Conservation (phyloP, 2,329 filamentous ascomycete genomes). For the Macrophomina phaseolina region DNA sequence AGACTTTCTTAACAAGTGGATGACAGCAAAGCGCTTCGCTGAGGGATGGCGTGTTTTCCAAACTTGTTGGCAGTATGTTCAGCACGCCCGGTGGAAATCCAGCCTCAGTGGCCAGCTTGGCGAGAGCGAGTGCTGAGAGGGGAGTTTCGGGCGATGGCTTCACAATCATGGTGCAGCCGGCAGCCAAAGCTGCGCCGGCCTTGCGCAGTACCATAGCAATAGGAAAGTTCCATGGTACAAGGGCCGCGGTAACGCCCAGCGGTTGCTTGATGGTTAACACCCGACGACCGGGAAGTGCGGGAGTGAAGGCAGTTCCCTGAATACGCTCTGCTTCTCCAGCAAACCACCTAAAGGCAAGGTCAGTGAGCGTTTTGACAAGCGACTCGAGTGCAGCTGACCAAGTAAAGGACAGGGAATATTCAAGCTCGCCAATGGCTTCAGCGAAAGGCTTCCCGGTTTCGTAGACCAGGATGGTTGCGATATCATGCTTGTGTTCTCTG, state of each 20-base stretch:
- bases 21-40: slow-evolving; percentile 63
- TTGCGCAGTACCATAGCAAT: slow-evolving; percentile 72
- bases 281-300: slow-evolving; percentile 66
- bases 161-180: slow-evolving; percentile 74
- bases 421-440: slow-evolving; percentile 59
- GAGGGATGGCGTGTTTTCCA: slow-evolving; percentile 60
- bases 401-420: slow-evolving; percentile 60
- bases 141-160: slow-evolving; percentile 31
- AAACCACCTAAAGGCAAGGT: slow-evolving; percentile 49
- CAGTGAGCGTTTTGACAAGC: not conserved
- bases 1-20: slow-evolving; percentile 65
- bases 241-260: slow-evolving; percentile 69
- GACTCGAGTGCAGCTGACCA: slow-evolving; percentile 40
- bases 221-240: slow-evolving; percentile 78
- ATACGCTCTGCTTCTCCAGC: slow-evolving; percentile 66
- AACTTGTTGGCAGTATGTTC: slow-evolving; percentile 65
- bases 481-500: slow-evolving; percentile 64
- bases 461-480: slow-evolving; percentile 67
- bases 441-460: slow-evolving; percentile 61
- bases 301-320: slow-evolving; percentile 64
- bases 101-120: slow-evolving; percentile 34
- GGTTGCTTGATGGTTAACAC: slow-evolving; percentile 78
- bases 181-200: slow-evolving; percentile 70
- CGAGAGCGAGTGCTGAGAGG: slow-evolving; percentile 28
- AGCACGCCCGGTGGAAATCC: slow-evolving; percentile 63